Evolutionary conservation across 2,329 filamentous ascomycete species (phyloP), one percentile per base, ranked within the genome.

Genomic region (Knufia petricola): DNA sequence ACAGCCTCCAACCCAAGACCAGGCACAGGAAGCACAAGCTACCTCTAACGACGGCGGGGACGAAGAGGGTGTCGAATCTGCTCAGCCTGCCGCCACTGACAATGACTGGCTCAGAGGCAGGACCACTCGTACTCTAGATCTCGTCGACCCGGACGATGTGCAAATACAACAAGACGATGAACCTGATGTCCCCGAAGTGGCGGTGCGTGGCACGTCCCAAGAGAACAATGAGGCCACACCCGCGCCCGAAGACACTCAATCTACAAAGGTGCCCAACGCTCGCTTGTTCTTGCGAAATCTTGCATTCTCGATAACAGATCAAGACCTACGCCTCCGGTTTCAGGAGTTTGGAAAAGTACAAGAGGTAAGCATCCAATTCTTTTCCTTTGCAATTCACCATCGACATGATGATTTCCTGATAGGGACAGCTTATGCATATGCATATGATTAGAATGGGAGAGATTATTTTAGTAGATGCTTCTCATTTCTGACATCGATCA

Each of bases 391-490:
- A 31, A 36, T 31, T 50, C 32, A 28, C 6, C 26, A 28, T 32
- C 41, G 42, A 21, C 45, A 78, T 90, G 92, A 96, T 96, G 90
- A 96, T 87, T 73, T 79, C 85, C 85, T 81, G 92, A 96, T 96
- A 96, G 92, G 92, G 92, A 96, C 92, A 96, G 81, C 90, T 88
- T 85, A 95, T 90, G 85, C 85, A 75, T 68, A 63, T 71, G 87
- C 85, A 87, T 75, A 74, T 96, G 89, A 94, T 89, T 85, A 80
- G 75, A 87, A 76, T 69, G 72, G 80, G 82, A 83, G 82, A 88
- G 82, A 87, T 78, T 85, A 92, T 95, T 94, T 95, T 98, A 95
- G 92, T 98, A 98, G 90, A 96, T 95, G 86, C 87, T 85, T 89
- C 82, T 87, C 84, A 69, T 75, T 73, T 81, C 87, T 92, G 84